Evolutionary conservation across 2,329 filamentous ascomycete genomes (phyloP).

Genomic region (Emmonsiellopsis sp.): DNA sequence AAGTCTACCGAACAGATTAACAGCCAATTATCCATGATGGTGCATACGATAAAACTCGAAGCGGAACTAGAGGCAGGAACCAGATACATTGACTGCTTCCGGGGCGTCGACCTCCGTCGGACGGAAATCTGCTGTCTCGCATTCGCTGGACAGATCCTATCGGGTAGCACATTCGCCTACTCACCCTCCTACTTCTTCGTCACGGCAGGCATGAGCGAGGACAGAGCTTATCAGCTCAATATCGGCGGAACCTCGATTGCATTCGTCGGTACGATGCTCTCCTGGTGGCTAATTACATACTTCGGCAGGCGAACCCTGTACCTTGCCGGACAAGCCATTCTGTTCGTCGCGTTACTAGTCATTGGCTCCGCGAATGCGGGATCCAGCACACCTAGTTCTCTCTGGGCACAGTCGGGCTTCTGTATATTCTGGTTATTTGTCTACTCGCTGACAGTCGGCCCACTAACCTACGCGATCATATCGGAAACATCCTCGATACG

Average conservation of each 20-base stretch:
- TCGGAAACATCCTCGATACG: slow-evolving; percentile 46
- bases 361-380: slow-evolving; percentile 17
- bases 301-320: slow-evolving; percentile 33
- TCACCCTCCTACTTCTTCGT: slow-evolving; percentile 28
- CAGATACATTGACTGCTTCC: slow-evolving; percentile 22
- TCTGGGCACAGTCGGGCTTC: slow-evolving; percentile 31
- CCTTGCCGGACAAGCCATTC: slow-evolving; percentile 19
- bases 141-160: slow-evolving; percentile 25
- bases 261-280: slow-evolving; percentile 42
- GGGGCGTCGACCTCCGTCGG: slow-evolving; percentile 24
- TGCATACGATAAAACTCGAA: slow-evolving; percentile 43
- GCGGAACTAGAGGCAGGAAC: slow-evolving; percentile 10
- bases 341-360: slow-evolving; percentile 20
- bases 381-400: slow-evolving; percentile 9
- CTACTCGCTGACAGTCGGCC: slow-evolving; percentile 47
- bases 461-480: slow-evolving; percentile 44
- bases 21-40: slow-evolving; percentile 38
- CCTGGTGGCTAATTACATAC: slow-evolving; percentile 37
- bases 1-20: neutral
- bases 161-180: slow-evolving; percentile 21
- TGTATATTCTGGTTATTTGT: slow-evolving; percentile 46
- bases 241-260: slow-evolving; percentile 56
- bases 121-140: slow-evolving; percentile 32
- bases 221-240: slow-evolving; percentile 31
- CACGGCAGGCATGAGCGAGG: slow-evolving; percentile 31